These are phyloP conservation scores for Clausena lansium DNA, from an alignment of 345 rosid species.

Conservation along the genomic window DNA sequence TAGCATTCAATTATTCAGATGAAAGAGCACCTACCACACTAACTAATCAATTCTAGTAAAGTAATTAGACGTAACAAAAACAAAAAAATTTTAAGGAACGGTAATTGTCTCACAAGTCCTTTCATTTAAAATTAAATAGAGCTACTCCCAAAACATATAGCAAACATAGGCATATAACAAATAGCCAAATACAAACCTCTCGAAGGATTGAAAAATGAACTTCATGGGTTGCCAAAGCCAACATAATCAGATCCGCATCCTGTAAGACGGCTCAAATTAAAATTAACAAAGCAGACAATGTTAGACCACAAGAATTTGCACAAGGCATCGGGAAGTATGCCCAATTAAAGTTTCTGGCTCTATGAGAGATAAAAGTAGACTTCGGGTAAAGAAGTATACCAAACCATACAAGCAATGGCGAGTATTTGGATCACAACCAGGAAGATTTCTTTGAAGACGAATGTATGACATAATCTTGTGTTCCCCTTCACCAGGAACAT, in stretches of 20 bases:
- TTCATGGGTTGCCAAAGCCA: constrained; percentile 95
- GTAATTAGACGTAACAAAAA: not conserved
- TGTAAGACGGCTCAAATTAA: constrained; percentile 32
- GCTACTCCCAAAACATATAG: not conserved
- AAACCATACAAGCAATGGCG: constrained; percentile 92
- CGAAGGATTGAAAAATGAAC: constrained; percentile 92
- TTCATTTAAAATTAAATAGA: not conserved
- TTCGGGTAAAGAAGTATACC: constrained; percentile 55
- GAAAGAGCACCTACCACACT: not conserved
- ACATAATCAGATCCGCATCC: constrained; percentile 99
- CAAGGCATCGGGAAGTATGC: constrained; percentile 2
- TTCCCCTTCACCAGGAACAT: constrained; percentile 99
- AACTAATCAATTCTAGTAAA: not conserved
- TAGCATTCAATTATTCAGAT: not conserved
- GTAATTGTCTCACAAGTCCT: not conserved
- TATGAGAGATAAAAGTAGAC: not conserved
- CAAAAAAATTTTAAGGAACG: not conserved
- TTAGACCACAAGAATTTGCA: constrained; percentile 14
- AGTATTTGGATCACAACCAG: constrained; percentile 87
- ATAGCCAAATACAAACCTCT: constrained; percentile 52
- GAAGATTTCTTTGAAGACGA: constrained; percentile 86
- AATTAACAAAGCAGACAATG: constrained; percentile 9
- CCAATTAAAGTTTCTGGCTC: constrained; percentile 7
- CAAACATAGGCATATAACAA: constrained; percentile 3
- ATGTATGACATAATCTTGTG: constrained; percentile 92